Evolutionary conservation across 257 asterid species (phyloP).

Genomic region (Ilex aquifolium): DNA sequence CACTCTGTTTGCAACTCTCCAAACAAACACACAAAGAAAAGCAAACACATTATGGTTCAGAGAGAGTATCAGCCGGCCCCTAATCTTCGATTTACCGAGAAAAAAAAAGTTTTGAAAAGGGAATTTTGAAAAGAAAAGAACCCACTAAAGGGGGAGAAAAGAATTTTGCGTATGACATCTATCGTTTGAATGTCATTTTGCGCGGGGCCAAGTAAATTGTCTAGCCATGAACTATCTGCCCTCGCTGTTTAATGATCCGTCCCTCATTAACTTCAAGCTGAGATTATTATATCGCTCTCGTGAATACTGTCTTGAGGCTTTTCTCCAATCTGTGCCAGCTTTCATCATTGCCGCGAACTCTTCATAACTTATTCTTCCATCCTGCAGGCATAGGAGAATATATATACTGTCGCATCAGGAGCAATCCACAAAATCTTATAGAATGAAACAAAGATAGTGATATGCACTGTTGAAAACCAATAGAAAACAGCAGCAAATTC

Average conservation of each 20-base stretch:
- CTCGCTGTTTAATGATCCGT: constrained; percentile 32
- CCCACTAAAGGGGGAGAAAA: too few species aligned
- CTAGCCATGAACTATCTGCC: constrained; percentile 8
- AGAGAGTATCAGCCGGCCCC: not conserved
- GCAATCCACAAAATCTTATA: too few species aligned
- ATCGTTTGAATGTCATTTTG: not conserved
- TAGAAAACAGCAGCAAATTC: too few species aligned
- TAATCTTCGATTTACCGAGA: not conserved
- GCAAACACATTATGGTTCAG: not conserved
- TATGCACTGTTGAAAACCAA: too few species aligned
- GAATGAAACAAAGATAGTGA: too few species aligned
- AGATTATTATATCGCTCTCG: constrained; percentile 46
- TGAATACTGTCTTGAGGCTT: constrained; percentile 53
- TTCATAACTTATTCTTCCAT: constrained; percentile 43
- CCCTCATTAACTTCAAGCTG: constrained; percentile 41
- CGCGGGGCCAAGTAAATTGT: too few species aligned
- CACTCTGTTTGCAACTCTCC: not conserved
- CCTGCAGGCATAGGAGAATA: constrained; percentile 19
- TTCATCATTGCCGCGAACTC: constrained; percentile 49
- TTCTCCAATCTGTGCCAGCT: constrained; percentile 53
- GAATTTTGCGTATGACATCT: not conserved
- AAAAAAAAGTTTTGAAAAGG: not conserved
- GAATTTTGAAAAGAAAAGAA: not conserved
- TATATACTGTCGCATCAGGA: too few species aligned
- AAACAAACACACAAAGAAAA: not conserved